These are phyloP conservation scores for Graphiopsis chlorocephala DNA, from an alignment of 2,329 filamentous ascomycete species.

Conservation along the genomic window DNA sequence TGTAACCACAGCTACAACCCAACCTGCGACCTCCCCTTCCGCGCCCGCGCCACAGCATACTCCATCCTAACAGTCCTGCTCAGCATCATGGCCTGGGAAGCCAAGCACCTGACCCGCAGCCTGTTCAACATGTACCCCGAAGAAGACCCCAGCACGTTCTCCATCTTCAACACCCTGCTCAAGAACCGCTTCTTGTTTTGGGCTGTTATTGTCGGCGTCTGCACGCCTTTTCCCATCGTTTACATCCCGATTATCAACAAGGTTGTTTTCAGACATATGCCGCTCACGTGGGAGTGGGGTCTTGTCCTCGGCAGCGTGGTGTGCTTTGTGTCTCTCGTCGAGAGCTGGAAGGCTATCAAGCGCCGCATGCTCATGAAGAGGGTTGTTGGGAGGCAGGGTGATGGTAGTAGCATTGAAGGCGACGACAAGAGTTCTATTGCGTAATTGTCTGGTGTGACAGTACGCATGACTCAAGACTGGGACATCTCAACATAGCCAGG, in stretches of 20 bases:
- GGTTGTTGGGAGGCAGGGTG: constrained; percentile 3
- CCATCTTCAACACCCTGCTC: constrained; percentile 34
- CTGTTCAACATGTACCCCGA: constrained; percentile 47
- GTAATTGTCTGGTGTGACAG: not conserved
- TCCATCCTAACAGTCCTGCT: constrained; percentile 44
- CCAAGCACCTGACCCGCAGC: constrained; percentile 44
- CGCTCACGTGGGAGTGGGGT: constrained; percentile 48
- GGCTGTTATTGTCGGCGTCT: constrained; percentile 34
- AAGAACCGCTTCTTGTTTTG: constrained; percentile 39
- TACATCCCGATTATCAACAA: constrained; percentile 47
- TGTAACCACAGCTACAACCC: constrained; percentile 46
- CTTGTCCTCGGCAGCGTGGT: constrained; percentile 42
- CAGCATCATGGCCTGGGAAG: constrained; percentile 49
- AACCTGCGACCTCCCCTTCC: constrained; percentile 43
- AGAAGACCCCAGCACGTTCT: constrained; percentile 25
- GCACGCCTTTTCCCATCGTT: constrained; percentile 44
- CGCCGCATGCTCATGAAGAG: constrained; percentile 22
- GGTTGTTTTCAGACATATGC: constrained; percentile 45
- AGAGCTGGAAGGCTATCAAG: constrained; percentile 48
- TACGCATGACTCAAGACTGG: not conserved
- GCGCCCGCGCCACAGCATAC: constrained; percentile 46
- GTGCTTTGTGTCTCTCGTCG: constrained; percentile 41
- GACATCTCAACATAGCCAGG: not conserved
- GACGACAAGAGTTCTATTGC: constrained; percentile 12
- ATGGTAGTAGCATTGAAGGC: not conserved